Evolutionary conservation across 2,329 filamentous ascomycete genomes (phyloP).

Genomic region (Zymoseptoria crescenta): DNA sequence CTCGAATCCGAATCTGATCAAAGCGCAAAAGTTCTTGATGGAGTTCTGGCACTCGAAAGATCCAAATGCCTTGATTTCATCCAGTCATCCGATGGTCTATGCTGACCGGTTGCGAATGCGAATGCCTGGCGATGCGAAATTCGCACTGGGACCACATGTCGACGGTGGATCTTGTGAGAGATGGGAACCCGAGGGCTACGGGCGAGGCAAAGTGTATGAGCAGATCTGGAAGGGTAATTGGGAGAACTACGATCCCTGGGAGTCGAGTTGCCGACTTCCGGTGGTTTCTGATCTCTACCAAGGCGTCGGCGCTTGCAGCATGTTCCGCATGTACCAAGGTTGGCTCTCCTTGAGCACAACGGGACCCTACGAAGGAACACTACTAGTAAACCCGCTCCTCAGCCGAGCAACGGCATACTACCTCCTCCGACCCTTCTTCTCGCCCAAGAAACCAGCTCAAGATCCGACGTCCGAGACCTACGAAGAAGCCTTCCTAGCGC

Average conservation of each 20-base stretch:
- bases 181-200: conserved; percentile 55
- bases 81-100: conserved; percentile 41
- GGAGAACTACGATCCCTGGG: conserved; percentile 78
- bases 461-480: conserved; percentile 30
- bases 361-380: conserved; percentile 65
- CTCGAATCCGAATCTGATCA: conserved; percentile 40
- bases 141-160: conserved; percentile 50
- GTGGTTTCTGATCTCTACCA: conserved; percentile 70
- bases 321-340: conserved; percentile 84
- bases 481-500: conserved; percentile 40
- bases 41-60: conserved; percentile 42
- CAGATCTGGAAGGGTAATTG: conserved; percentile 65
- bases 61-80: conserved; percentile 36
- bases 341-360: conserved; percentile 77
- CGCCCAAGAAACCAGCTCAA: conserved; percentile 37
- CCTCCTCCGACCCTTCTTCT: conserved; percentile 78
- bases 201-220: conserved; percentile 59
- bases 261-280: conserved; percentile 59
- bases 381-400: conserved; percentile 74
- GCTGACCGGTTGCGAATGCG: conserved; percentile 46
- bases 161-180: conserved; percentile 46
- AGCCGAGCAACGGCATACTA: conserved; percentile 70
- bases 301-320: conserved; percentile 71
- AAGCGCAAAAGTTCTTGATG: conserved; percentile 42
- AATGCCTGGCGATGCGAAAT: conserved; percentile 46